Percentiles rank a stretch among this genome's conserved stretches.
phyloP scores from a whole-genome alignment of 2,329 filamentous ascomycete species.

The Stagonosporopsis rhizophila region DNA sequence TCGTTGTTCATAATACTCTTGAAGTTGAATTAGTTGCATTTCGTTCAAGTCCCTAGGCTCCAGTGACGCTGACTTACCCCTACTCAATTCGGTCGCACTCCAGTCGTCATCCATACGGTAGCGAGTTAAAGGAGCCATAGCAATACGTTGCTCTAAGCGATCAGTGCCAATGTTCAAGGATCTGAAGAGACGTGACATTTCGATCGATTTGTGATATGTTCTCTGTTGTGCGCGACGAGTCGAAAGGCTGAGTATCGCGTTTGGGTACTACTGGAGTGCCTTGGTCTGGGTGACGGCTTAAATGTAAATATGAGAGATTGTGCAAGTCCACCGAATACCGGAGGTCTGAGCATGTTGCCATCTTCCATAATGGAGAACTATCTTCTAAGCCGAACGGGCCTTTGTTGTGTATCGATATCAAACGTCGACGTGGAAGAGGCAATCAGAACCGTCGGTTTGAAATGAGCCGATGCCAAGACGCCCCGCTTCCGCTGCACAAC shows the following conservation, averaged over 20 bases:
- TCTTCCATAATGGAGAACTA: not conserved
- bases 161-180: constrained; percentile 41
- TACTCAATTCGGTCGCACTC: constrained; percentile 43
- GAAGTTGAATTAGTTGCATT: not conserved
- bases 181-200: constrained; percentile 39
- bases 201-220: not conserved
- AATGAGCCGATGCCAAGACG: not conserved
- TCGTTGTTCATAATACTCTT: constrained; percentile 61
- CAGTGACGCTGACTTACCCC: not conserved
- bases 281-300: not conserved
- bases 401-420: not conserved
- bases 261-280: not conserved
- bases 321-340: not conserved
- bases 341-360: not conserved
- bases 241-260: not conserved
- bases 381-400: not conserved
- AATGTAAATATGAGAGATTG: not conserved
- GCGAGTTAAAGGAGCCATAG: constrained; percentile 47
- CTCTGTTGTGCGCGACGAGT: not conserved
- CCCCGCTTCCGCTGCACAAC: not conserved
- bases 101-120: constrained; percentile 54
- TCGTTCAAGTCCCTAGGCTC: not conserved
- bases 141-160: constrained; percentile 41
- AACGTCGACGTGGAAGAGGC: not conserved
- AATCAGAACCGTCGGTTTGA: not conserved